phyloP scores from a whole-genome alignment of 768 basidiomycete species.

The Trametes sanguinea region DNA sequence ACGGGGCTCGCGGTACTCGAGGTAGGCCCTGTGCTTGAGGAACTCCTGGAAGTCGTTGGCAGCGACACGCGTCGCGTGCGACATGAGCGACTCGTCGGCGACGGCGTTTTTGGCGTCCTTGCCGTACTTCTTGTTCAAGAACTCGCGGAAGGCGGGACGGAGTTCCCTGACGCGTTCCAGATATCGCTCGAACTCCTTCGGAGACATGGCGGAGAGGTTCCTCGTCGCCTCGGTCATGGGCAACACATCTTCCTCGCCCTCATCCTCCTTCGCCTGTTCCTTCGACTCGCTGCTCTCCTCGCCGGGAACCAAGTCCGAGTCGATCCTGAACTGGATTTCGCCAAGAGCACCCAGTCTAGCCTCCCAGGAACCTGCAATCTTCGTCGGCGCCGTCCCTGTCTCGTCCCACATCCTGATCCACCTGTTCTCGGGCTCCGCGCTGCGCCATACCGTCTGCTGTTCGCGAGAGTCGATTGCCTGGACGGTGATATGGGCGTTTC shows the following conservation, averaged over 20 bases:
- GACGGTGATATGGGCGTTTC: conserved; percentile 65
- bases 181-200: conserved; percentile 58
- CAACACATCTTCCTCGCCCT: conserved; percentile 8
- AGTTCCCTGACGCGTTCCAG: conserved; percentile 56
- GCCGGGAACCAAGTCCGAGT: conserved; percentile 45
- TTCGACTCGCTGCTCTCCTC: conserved; percentile 5
- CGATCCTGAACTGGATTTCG: conserved; percentile 38
- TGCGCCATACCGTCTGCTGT: conserved; percentile 78
- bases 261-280: not conserved
- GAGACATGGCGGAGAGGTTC: conserved; percentile 65
- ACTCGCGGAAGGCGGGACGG: conserved; percentile 57
- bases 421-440: conserved; percentile 63
- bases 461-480: conserved; percentile 69
- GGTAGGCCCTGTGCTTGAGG: conserved; percentile 37
- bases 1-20: conserved; percentile 25
- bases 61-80: conserved; percentile 9
- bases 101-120: conserved; percentile 3
- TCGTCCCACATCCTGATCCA: conserved; percentile 72
- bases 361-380: conserved; percentile 40
- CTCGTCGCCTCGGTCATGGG: conserved; percentile 27
- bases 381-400: conserved; percentile 45
- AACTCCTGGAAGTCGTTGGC: conserved; percentile 36
- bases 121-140: conserved; percentile 33
- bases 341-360: conserved; percentile 39
- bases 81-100: not conserved